These are phyloP conservation scores for Neopestalotiopsis clavispora DNA, from an alignment of 2,329 filamentous ascomycete species.

Conservation along the genomic window DNA sequence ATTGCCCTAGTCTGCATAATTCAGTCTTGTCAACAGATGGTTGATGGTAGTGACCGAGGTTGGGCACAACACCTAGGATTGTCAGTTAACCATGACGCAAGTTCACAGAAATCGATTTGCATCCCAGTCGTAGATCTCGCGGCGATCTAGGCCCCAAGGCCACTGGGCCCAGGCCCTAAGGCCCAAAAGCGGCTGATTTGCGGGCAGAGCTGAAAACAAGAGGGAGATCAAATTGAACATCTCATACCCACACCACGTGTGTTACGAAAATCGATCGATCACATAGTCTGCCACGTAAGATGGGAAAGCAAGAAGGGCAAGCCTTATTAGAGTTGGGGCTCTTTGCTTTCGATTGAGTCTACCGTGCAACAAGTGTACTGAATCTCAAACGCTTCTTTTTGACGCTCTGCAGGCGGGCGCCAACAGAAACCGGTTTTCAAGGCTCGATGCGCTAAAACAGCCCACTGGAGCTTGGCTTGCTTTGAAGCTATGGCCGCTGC, in stretches of 20 bases:
- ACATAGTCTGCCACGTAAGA: neutral
- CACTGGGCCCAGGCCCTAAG: conserved; percentile 1
- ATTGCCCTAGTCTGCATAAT: neutral
- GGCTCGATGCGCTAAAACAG: neutral
- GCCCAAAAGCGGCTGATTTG: conserved; percentile 4
- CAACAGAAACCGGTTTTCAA: conserved; percentile 18
- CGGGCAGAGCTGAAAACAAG: conserved; percentile 2
- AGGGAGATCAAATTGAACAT: too few relatives aligned
- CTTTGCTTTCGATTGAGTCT: neutral
- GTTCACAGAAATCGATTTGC: neutral
- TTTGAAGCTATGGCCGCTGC: neutral
- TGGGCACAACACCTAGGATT: neutral
- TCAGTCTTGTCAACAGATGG: neutral
- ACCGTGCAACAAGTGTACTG: neutral
- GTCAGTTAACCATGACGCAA: conserved; percentile 17
- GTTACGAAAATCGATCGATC: conserved; percentile 7
- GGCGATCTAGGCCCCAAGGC: neutral
- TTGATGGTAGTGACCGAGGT: neutral
- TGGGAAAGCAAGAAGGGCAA: neutral
- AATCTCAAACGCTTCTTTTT: conserved; percentile 5
- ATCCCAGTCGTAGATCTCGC: conserved; percentile 19
- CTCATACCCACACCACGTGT: neutral
- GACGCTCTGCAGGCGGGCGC: neutral
- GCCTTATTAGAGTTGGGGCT: neutral
- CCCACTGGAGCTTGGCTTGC: neutral